Evolutionary conservation across 2,329 filamentous ascomycete genomes (phyloP).

Genomic region (Botrytis fragariae): DNA sequence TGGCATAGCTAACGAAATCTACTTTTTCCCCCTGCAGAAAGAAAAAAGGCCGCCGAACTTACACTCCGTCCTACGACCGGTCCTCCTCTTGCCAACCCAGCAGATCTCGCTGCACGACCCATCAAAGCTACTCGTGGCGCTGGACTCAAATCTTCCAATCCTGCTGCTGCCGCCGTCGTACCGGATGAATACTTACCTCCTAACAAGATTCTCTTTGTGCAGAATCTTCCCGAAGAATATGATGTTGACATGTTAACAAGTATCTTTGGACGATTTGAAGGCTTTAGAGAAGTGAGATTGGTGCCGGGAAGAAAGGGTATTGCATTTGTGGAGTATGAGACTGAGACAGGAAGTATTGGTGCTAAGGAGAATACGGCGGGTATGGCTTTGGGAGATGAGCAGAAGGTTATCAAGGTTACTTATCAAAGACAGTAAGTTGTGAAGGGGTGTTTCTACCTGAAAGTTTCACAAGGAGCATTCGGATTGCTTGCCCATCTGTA

Average conservation of each 20-base stretch:
- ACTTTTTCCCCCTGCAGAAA: conserved; percentile 44
- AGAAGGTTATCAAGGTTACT: conserved; percentile 85
- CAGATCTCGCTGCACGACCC: conserved; percentile 54
- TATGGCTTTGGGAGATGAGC: conserved; percentile 71
- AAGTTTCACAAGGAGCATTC: background rate
- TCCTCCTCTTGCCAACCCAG: conserved; percentile 38
- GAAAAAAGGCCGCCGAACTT: conserved; percentile 77
- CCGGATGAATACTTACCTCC: conserved; percentile 98
- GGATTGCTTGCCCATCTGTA: background rate
- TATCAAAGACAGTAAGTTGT: conserved; percentile 78
- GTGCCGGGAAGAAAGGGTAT: conserved; percentile 86
- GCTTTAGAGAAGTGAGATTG: conserved; percentile 87
- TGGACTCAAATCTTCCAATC: conserved; percentile 74
- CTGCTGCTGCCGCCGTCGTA: conserved; percentile 67
- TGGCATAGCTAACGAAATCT: background rate
- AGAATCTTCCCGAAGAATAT: conserved; percentile 86
- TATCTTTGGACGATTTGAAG: conserved; percentile 86
- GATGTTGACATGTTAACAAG: conserved; percentile 74
- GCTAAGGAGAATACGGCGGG: conserved; percentile 92
- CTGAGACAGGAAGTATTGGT: conserved; percentile 81
- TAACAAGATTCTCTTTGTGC: conserved; percentile 94
- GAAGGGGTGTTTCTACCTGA: background rate
- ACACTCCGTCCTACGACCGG: conserved; percentile 58
- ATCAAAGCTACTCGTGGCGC: conserved; percentile 68
- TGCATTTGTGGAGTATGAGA: conserved; percentile 95